Conservation (phyloP, 768 basidiomycete genomes). For the Rhizopogon rudus region DNA sequence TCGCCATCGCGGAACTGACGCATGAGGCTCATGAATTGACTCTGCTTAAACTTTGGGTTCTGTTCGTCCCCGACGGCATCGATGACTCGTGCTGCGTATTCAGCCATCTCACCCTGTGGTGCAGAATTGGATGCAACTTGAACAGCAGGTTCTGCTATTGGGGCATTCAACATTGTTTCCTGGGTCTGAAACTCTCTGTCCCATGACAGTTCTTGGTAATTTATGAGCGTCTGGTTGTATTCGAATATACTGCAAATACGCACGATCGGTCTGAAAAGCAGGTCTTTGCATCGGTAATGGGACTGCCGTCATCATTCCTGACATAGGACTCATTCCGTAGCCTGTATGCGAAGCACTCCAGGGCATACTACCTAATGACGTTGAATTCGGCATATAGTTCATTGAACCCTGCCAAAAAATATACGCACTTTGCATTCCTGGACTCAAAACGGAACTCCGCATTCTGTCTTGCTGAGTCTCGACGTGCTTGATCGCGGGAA, state of each 20-base stretch:
- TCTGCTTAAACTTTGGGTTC: constrained; percentile 83
- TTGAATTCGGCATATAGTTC: background rate
- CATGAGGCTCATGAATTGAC: constrained; percentile 85
- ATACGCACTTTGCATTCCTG: constrained; percentile 15
- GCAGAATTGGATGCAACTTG: constrained; percentile 4
- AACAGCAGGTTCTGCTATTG: background rate
- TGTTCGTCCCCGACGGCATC: constrained; percentile 69
- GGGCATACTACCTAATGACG: constrained; percentile 29
- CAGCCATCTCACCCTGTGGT: constrained; percentile 63
- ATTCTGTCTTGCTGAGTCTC: constrained; percentile 10
- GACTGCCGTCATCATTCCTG: constrained; percentile 20
- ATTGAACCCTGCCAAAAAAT: background rate
- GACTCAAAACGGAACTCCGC: constrained; percentile 2
- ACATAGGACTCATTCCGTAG: constrained; percentile 36
- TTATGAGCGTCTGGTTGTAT: background rate
- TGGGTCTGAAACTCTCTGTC: constrained; percentile 62
- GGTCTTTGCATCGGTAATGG: constrained; percentile 17
- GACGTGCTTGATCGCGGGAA: constrained; percentile 1
- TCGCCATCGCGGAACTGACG: constrained; percentile 75
- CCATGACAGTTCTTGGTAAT: constrained; percentile 36
- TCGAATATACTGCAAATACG: constrained; percentile 12
- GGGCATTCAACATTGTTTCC: constrained; percentile 34
- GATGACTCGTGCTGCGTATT: constrained; percentile 73
- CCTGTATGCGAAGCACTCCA: constrained; percentile 36
- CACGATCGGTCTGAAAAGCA: constrained; percentile 38